Base-by-base conservation (phyloP, 495 filamentous ascomycete genomes). In the Podospora appendiculata region DNA sequence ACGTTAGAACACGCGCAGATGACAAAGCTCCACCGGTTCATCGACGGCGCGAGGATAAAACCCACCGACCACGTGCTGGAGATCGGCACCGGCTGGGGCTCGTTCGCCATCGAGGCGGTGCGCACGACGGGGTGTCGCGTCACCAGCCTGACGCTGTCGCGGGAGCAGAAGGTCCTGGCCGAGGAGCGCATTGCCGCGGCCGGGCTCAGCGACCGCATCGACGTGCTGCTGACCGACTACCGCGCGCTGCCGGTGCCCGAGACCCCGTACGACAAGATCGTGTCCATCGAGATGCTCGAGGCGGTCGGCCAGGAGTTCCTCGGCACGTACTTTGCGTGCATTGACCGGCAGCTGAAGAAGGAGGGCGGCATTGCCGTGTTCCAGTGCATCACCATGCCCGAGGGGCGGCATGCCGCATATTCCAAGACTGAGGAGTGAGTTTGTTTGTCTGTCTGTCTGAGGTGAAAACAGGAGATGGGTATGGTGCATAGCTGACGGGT, bases 211-310 rank as follows among this genome's bases (percentile, higher is more conserved):
- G 69, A 76, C 47, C 63, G 70, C 33, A 79, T 87, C 50, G 65
- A 72, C n/a, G 78, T 87, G 13, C 56, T 77, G 48, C 65, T 86
- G 12, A 71, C 72, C 52, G 84, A 87, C 58, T 88, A 87, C 56
- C 72, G 84, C 32, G 72, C 65, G 13, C 58, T 85, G 8, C 70
- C 75, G 2, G 60, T 72, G 2, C 81, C 79, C 1, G 68, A 69
- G 46, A 66, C 62, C n/a, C 63, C 63, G 25, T 90, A 80, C 52
- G 85, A 88, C 59, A 86, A 86, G 58, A 67, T 88, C 12, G 72
- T 87, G 12, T 84, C 79, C 8, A 84, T 88, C 53, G 86, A 88
- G 63, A 89, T 89, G 86, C 65, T 89, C 32, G 85, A 89, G 64
- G 85, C 84, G 6, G 86, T 88, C 7, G 85, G 86, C 8, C 60